Percentiles rank a stretch among this genome's conserved stretches.
These are phyloP conservation scores for Calamus simplicifolius DNA, from an alignment of 176 grass and related monocot genomes.

Conservation along the genomic window DNA sequence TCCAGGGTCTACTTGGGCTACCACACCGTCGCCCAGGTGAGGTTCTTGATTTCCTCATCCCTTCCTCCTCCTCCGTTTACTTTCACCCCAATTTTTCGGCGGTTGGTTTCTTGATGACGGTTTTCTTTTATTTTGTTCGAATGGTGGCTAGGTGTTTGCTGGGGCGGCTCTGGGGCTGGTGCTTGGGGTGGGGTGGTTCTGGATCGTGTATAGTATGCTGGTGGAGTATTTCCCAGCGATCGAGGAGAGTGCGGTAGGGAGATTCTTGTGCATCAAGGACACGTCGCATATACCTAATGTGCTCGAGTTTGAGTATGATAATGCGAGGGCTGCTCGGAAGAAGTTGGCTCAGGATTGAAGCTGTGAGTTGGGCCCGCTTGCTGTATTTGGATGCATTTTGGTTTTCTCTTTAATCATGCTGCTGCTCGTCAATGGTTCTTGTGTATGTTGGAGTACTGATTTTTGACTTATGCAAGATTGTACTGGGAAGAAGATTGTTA, in stretches of 20 bases:
- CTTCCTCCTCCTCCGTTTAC: no score
- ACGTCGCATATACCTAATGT: slow-evolving; percentile 84
- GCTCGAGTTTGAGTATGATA: slow-evolving; percentile 95
- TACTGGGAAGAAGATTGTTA: no score
- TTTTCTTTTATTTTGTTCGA: neutral
- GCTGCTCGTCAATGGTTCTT: no score
- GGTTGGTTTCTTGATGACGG: no score
- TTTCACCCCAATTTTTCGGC: no score
- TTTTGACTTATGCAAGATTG: no score
- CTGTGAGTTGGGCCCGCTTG: neutral
- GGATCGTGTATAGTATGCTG: slow-evolving; percentile 69
- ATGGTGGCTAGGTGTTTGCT: slow-evolving; percentile 53
- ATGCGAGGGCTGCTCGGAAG: slow-evolving; percentile 83
- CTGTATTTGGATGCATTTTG: no score
- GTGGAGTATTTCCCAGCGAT: slow-evolving; percentile 78
- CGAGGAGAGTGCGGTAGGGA: slow-evolving; percentile 73
- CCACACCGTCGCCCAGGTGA: slow-evolving; percentile 77
- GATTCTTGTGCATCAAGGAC: slow-evolving; percentile 84
- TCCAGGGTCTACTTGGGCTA: slow-evolving; percentile 96
- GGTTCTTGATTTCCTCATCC: no score
- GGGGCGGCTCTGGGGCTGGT: slow-evolving; percentile 63
- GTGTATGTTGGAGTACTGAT: no score
- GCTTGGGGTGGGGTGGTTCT: slow-evolving; percentile 87
- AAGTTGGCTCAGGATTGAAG: slow-evolving; percentile 83
- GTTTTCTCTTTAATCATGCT: no score